Evolutionary conservation across 2,329 filamentous ascomycete genomes (phyloP).

Genomic region (Biscogniauxia marginata): DNA sequence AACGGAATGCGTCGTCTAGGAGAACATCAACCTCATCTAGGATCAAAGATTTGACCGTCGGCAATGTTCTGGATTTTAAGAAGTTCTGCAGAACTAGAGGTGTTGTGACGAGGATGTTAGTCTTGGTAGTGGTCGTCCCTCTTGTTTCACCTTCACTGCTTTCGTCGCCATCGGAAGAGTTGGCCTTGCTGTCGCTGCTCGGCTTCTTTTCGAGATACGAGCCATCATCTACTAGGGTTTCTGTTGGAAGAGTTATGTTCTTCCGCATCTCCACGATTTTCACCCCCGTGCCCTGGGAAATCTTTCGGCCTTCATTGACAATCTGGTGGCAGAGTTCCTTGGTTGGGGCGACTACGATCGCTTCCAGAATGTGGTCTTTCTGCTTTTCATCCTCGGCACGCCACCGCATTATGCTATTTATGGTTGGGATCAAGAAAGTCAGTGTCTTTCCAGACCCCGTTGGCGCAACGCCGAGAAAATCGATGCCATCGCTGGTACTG

Average conservation of each 20-base stretch:
- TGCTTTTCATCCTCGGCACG: conserved; percentile 43
- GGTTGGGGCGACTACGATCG: conserved; percentile 74
- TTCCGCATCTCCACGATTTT: conserved; percentile 82
- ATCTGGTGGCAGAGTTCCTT: conserved; percentile 78
- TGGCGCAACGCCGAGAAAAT: conserved; percentile 86
- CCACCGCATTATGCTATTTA: conserved; percentile 69
- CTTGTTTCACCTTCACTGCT: conserved; percentile 36
- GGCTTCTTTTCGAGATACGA: conserved; percentile 11
- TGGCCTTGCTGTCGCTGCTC: conserved; percentile 22
- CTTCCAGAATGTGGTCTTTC: conserved; percentile 56
- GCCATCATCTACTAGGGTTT: conserved; percentile 32
- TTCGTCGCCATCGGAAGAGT: conserved; percentile 38
- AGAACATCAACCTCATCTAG: conserved; percentile 96
- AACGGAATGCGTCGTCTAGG: conserved; percentile 83
- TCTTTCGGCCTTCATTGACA: conserved; percentile 80
- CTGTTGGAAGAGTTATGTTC: conserved; percentile 67
- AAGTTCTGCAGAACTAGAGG: conserved; percentile 77
- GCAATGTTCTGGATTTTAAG: conserved; percentile 56
- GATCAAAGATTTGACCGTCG: conserved; percentile 70
- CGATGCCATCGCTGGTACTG: conserved; percentile 43
- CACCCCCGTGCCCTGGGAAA: conserved; percentile 73
- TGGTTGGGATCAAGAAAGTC: conserved; percentile 83
- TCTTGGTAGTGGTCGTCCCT: conserved; percentile 50
- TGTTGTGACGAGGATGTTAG: conserved; percentile 78
- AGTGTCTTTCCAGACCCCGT: conserved; percentile 97